A percentile compares a stretch with the other conserved stretches of the same genome.
phyloP scores from a whole-genome alignment of 129 eudicot species.

The Erigeron canadensis region DNA sequence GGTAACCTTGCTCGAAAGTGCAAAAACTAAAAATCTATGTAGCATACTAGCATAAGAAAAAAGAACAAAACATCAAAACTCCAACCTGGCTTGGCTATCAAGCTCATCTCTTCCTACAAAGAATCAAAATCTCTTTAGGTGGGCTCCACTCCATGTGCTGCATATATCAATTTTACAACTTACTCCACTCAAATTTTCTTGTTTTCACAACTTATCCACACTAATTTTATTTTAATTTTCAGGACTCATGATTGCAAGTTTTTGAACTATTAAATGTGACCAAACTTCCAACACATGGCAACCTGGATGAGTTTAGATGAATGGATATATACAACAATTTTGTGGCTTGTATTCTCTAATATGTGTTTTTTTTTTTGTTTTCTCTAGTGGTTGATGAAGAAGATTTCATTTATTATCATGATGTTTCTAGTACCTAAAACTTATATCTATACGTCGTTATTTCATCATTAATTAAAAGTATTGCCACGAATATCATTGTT shows the following conservation, averaged over 20 bases:
- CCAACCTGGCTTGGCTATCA: not conserved
- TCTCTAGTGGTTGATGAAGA: too few relatives aligned
- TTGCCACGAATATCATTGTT: too few relatives aligned
- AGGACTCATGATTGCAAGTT: not conserved
- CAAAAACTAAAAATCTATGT: not conserved
- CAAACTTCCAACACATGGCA: not conserved
- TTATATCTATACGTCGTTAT: too few relatives aligned
- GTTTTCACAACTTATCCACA: constrained; percentile 1
- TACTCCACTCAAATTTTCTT: constrained; percentile 7
- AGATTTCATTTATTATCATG: too few relatives aligned
- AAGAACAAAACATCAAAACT: not conserved
- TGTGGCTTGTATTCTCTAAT: too few relatives aligned
- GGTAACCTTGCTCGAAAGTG: too few relatives aligned
- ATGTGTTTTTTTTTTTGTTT: too few relatives aligned
- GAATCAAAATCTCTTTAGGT: constrained; percentile 30
- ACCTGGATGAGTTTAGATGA: not conserved
- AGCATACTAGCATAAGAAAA: not conserved
- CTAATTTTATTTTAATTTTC: constrained; percentile 14
- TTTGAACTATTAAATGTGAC: not conserved
- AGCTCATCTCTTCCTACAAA: not conserved
- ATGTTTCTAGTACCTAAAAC: too few relatives aligned
- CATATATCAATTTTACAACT: constrained; percentile 13
- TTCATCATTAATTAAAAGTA: too few relatives aligned
- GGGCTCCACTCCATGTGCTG: constrained; percentile 43
- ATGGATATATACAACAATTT: constrained; percentile 4